Evolutionary conservation across 257 asterid genomes (phyloP).

Genomic region (Nicotiana undulata): DNA sequence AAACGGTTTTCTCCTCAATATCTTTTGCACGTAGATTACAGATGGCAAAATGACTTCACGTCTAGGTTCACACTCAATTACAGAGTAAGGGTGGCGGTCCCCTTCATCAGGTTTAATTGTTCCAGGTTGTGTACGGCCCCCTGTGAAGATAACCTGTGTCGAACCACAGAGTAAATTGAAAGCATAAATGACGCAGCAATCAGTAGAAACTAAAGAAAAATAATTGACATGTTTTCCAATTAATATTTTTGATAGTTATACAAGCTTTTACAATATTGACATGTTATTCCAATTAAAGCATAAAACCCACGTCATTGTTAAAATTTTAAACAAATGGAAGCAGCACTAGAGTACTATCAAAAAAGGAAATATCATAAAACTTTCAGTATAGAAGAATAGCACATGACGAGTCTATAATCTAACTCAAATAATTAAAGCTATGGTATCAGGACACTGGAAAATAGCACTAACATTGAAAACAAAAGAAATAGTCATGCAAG

Average conservation of each 20-base stretch:
- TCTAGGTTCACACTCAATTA: conserved; percentile 69
- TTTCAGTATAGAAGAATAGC: neutral
- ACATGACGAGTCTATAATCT: neutral
- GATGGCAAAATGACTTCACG: conserved; percentile 89
- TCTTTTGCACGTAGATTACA: conserved; percentile 83
- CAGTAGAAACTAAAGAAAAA: neutral
- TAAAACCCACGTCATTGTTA: neutral
- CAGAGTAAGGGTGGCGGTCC: conserved; percentile 85
- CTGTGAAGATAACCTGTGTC: conserved; percentile 74
- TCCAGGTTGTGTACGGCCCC: conserved; percentile 98
- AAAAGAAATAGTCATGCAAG: neutral
- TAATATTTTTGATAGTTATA: too few relatives aligned
- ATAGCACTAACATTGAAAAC: neutral
- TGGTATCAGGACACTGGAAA: neutral
- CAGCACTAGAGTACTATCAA: neutral
- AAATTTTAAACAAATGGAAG: neutral
- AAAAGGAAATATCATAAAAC: neutral
- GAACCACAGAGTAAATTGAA: too few relatives aligned
- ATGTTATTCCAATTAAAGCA: neutral
- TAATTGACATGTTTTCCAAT: neutral
- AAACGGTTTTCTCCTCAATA: conserved; percentile 81
- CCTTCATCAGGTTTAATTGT: conserved; percentile 97
- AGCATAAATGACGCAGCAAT: neutral
- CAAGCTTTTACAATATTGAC: neutral
- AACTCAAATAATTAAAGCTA: neutral